Base-by-base conservation (phyloP, 352 stramenopile genomes). In the Lagenidium giganteum region DNA sequence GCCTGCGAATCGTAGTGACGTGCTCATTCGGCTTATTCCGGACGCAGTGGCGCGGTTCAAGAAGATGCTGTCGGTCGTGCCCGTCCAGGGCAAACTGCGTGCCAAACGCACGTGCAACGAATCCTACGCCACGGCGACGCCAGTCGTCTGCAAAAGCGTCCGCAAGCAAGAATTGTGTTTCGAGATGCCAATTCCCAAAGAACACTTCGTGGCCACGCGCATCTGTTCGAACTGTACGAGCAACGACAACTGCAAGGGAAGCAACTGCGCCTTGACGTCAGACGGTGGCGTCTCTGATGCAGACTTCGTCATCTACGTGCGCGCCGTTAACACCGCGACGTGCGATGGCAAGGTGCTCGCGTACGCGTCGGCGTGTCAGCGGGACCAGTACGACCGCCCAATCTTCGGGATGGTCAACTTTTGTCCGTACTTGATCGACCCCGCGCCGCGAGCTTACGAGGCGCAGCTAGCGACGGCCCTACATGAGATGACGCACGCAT, bases 351-450 rank as follows among this genome's bases (percentile, higher is more conserved):
- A n/a, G 31, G 35, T 8, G 49, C 56, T 2, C 0, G 76, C 71
- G 12, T 89, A 83, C 45, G 74, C 76, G 0, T 66, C 63, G 0
- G 72, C 74, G 1, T 89, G 76, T 42, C 76, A 84, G 46, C 79
- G 77, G 23, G 74, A 89, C 45, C 71, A 87, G 36, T 81, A 68
- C 42, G 76, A 89, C 45, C 68, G 71, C 7, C 74, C 71, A 14
- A 86, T 64, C n/a, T 83, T 87, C 42, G 74, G 76, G 0, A 84
- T 84, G 69, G 51, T 63, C 9, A 87, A 89, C 53, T 84, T 87
- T 30, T 89, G 76, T 31, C 74, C 76, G 4, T 45, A 39, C 5
- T 61, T 79, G 37, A 64, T 87, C 32, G 69, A 74, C 23, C 61
- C 53, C 8, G 61, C 61, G 9, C 25, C 47, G 8, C 28, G 54